phyloP scores from a whole-genome alignment of 2,329 filamentous ascomycete genomes.

The Drechslerella dactyloides region DNA sequence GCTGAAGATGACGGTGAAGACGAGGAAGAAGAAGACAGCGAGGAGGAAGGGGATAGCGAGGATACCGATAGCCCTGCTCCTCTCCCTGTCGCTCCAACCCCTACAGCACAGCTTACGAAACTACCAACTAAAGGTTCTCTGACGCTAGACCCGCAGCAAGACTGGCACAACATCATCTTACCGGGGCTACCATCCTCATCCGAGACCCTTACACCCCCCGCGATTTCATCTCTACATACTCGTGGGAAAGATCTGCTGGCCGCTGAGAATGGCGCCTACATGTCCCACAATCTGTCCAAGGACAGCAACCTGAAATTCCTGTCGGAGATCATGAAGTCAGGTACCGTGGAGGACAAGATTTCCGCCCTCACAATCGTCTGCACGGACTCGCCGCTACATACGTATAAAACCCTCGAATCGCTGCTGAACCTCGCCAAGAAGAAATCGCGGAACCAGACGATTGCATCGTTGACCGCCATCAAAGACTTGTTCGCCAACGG shows the following conservation, averaged over 20 bases:
- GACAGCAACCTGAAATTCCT: conserved; percentile 95
- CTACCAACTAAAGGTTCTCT: conserved; percentile 59
- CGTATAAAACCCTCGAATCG: conserved; percentile 84
- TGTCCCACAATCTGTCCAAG: conserved; percentile 71
- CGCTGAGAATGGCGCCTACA: conserved; percentile 77
- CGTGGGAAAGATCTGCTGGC: conserved; percentile 78
- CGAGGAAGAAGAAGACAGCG: conserved; percentile 57
- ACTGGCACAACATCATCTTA: conserved; percentile 70
- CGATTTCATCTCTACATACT: conserved; percentile 65
- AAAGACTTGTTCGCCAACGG: conserved; percentile 94
- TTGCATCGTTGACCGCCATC: conserved; percentile 88
- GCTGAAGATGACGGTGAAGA: conserved; percentile 56
- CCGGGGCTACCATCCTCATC: conserved; percentile 61
- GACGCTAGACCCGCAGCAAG: conserved; percentile 66
- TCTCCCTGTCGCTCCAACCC: background rate
- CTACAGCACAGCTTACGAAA: conserved; percentile 51
- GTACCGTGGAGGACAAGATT: conserved; percentile 94
- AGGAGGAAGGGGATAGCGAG: conserved; percentile 51
- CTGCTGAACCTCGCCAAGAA: conserved; percentile 85
- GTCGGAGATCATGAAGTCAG: conserved; percentile 93
- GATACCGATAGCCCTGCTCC: conserved; percentile 55
- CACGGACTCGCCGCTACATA: conserved; percentile 95
- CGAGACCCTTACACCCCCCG: conserved; percentile 8
- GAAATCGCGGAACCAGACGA: conserved; percentile 87
- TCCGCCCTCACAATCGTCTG: conserved; percentile 92